phyloP scores from a whole-genome alignment of 108 stramenopile genomes.

The Schizochytrium sp. region DNA sequence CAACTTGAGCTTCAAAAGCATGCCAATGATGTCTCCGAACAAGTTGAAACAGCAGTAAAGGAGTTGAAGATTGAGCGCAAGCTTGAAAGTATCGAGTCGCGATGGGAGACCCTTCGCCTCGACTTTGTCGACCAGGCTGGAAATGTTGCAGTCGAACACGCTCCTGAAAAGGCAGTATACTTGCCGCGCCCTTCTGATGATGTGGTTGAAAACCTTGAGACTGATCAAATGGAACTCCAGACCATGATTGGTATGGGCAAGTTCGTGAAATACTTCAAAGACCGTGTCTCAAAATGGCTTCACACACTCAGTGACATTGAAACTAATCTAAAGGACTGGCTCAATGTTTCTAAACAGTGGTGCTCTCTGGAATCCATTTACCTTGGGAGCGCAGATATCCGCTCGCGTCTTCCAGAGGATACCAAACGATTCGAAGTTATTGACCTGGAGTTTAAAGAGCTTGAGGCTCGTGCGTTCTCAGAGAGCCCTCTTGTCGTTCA shows the following conservation, averaged over 20 bases:
- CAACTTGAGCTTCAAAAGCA: slow-evolving; percentile 82
- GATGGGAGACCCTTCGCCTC: slow-evolving; percentile 82
- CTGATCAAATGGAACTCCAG: slow-evolving; percentile 90
- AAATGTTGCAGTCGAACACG: slow-evolving; percentile 71
- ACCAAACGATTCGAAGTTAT: slow-evolving; percentile 91
- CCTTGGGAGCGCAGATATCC: slow-evolving; percentile 87
- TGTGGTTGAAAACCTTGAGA: slow-evolving; percentile 85
- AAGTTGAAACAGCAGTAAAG: slow-evolving; percentile 88
- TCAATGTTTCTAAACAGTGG: slow-evolving; percentile 83
- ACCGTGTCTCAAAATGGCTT: slow-evolving; percentile 86
- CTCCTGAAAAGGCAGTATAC: slow-evolving; percentile 61
- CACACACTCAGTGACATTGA: slow-evolving; percentile 81
- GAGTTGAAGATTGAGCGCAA: slow-evolving; percentile 91
- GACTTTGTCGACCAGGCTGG: slow-evolving; percentile 79
- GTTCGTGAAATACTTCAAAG: slow-evolving; percentile 89
- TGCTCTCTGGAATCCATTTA: slow-evolving; percentile 88
- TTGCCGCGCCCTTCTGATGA: slow-evolving; percentile 86
- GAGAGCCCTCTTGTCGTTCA: slow-evolving; percentile 81
- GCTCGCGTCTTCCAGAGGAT: slow-evolving; percentile 87
- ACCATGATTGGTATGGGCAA: slow-evolving; percentile 90
- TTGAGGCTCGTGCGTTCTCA: slow-evolving; percentile 86
- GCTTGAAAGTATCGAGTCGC: slow-evolving; percentile 81
- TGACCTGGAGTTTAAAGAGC: slow-evolving; percentile 87
- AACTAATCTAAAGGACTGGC: slow-evolving; percentile 85
- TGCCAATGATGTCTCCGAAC: slow-evolving; percentile 83